These are phyloP conservation scores for Sordaria brevicollis DNA, from an alignment of 495 filamentous ascomycete species.

Conservation along the genomic window DNA sequence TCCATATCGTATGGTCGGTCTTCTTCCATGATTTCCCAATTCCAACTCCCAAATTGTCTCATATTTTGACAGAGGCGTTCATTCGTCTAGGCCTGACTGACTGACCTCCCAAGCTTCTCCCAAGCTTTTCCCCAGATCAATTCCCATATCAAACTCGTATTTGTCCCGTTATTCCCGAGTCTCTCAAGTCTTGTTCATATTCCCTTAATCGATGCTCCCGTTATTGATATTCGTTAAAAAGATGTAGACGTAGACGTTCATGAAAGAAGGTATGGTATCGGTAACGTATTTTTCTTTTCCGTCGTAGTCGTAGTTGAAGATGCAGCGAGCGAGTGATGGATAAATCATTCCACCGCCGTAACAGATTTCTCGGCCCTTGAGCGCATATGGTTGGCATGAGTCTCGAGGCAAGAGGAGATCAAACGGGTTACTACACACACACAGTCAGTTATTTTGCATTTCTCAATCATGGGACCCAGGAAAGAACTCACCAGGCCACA, in stretches of 20 bases:
- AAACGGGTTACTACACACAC: slow-evolving; percentile 72
- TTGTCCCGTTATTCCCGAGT: neutral
- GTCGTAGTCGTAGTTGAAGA: neutral
- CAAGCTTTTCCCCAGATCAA: neutral
- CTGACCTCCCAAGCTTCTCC: neutral
- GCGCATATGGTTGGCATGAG: slow-evolving; percentile 71
- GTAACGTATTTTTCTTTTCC: neutral
- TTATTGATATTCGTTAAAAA: neutral
- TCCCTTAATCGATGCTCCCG: neutral
- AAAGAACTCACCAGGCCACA: slow-evolving; percentile 73
- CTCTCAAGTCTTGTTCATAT: neutral
- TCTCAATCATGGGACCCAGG: neutral
- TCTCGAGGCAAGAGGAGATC: slow-evolving; percentile 79
- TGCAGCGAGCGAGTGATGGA: neutral
- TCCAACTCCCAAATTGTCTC: too few relatives aligned
- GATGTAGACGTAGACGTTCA: neutral
- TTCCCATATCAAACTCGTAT: neutral
- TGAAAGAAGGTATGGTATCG: neutral
- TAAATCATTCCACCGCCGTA: slow-evolving; percentile 7
- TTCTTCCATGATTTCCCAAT: too few relatives aligned
- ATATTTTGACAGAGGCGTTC: too few relatives aligned
- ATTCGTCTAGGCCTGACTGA: too few relatives aligned
- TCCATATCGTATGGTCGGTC: too few relatives aligned
- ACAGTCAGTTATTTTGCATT: neutral
- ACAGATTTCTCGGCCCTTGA: slow-evolving; percentile 58